phyloP scores from a whole-genome alignment of 306 rosid genomes.

The Quercus alba region DNA sequence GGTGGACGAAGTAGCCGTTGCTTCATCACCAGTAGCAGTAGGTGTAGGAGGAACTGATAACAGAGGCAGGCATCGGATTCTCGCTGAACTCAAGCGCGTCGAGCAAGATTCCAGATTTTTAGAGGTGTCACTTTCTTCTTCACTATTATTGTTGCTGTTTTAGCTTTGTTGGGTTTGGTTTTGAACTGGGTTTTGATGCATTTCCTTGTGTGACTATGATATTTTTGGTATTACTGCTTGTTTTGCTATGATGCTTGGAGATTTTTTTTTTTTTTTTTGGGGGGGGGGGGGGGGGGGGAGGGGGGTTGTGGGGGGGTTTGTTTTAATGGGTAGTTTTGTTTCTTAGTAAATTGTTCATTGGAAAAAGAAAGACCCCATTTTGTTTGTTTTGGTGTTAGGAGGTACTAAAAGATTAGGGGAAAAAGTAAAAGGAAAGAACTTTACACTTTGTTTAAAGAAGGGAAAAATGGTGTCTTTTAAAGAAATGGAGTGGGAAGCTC shows the following conservation, averaged over 20 bases:
- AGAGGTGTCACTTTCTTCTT: conserved; percentile 50
- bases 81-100: conserved; percentile 71
- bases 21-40: conserved; percentile 8
- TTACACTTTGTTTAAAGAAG: neutral
- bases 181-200: conserved; percentile 1
- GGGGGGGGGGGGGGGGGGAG: too few relatives aligned
- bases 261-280: too few relatives aligned
- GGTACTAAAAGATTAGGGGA: neutral
- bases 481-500: neutral
- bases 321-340: neutral
- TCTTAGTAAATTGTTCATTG: conserved; percentile 7
- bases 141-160: neutral
- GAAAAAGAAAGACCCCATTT: neutral
- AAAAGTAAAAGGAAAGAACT: neutral
- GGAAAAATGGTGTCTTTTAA: neutral
- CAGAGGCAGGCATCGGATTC: conserved; percentile 78
- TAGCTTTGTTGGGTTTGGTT: neutral
- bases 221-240: neutral
- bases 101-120: conserved; percentile 69
- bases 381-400: neutral
- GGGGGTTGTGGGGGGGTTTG: too few relatives aligned
- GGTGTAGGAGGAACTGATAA: conserved; percentile 32
- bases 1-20: conserved; percentile 42
- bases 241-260: neutral
- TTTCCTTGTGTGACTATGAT: neutral